These are phyloP conservation scores for Stevia rebaudiana DNA, from an alignment of 140 eudicot genomes.

Conservation along the genomic window DNA sequence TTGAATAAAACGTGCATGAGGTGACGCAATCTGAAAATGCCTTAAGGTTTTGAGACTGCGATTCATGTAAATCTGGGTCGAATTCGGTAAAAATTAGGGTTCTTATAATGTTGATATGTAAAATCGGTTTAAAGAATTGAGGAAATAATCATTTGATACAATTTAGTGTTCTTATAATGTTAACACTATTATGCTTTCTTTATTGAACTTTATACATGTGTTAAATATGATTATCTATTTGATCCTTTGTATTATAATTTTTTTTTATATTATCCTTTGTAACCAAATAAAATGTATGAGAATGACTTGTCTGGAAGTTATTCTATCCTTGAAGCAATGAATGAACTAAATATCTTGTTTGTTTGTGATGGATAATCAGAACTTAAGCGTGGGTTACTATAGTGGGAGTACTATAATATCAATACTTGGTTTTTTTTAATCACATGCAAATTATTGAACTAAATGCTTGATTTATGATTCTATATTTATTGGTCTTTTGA, in stretches of 20 bases:
- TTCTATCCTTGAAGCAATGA: neutral
- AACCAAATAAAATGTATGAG: neutral
- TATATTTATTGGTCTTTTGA: neutral
- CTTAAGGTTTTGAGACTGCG: neutral
- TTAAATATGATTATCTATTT: neutral
- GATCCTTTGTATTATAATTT: neutral
- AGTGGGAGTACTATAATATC: neutral
- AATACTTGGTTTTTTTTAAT: neutral
- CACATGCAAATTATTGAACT: neutral
- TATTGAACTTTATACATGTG: no score
- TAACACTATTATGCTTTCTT: neutral
- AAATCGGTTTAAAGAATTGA: neutral
- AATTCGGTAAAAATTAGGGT: neutral
- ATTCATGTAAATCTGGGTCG: neutral
- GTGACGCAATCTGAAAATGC: no score
- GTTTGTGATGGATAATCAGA: neutral
- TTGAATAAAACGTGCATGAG: no score
- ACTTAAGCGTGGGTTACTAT: neutral
- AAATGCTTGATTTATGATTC: neutral
- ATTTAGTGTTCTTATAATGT: no score
- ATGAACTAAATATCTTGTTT: neutral
- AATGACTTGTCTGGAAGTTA: neutral
- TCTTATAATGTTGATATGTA: neutral
- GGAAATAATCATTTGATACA: no score
- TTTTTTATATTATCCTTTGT: neutral